These are phyloP conservation scores for Eleusine coracana DNA, from an alignment of 176 grass and related monocot genomes.

Conservation along the genomic window DNA sequence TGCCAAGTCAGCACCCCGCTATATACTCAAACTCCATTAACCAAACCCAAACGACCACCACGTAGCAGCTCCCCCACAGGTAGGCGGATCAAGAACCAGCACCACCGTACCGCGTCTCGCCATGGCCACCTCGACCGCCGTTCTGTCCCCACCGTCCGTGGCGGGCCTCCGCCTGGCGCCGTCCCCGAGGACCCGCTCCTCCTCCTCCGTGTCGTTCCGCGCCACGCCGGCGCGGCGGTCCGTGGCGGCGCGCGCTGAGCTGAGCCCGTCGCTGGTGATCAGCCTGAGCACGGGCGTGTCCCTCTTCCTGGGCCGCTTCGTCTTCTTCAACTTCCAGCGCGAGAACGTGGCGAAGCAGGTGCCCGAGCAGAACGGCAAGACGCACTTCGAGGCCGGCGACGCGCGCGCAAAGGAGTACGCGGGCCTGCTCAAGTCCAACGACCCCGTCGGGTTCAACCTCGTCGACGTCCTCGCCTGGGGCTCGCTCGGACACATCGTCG, in stretches of 20 bases:
- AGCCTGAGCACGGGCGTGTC: conserved; percentile 97
- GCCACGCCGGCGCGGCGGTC: conserved; percentile 25
- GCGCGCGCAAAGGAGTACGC: conserved; percentile 86
- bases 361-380: conserved; percentile 89
- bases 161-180: conserved; percentile 61
- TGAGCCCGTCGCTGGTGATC: conserved; percentile 88
- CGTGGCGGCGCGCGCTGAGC: conserved; percentile 63
- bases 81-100: conserved; percentile 15
- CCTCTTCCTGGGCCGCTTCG: conserved; percentile 94
- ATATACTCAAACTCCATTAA: conserved; percentile 31
- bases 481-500: conserved; percentile 88
- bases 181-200: conserved; percentile 30
- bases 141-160: conserved; percentile 51
- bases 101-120: neutral
- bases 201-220: conserved; percentile 27
- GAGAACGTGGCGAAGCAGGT: conserved; percentile 99
- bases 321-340: conserved; percentile 99
- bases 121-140: conserved; percentile 54
- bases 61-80: neutral
- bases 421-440: conserved; percentile 85
- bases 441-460: conserved; percentile 97
- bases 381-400: conserved; percentile 97
- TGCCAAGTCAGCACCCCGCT: conserved; percentile 40
- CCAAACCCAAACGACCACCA: conserved; percentile 3
- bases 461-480: conserved; percentile 96